phyloP scores from a whole-genome alignment of 2,329 filamentous ascomycete genomes.

The Arthrinium phaeospermum region DNA sequence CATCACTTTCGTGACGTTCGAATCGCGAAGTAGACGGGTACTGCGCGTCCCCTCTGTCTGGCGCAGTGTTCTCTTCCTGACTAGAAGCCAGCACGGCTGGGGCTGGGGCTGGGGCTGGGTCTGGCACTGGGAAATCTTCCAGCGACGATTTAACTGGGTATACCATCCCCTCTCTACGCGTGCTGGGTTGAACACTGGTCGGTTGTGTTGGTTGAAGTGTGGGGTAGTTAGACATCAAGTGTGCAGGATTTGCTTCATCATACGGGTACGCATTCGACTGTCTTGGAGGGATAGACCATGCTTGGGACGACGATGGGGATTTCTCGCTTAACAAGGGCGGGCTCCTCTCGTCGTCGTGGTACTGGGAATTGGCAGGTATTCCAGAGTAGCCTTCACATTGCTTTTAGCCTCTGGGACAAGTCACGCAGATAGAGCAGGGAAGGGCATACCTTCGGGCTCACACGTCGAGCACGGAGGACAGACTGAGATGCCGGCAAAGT shows the following conservation, averaged over 20 bases:
- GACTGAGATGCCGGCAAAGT: slow-evolving; percentile 40
- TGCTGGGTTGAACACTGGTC: slow-evolving; percentile 37
- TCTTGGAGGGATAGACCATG: slow-evolving; percentile 35
- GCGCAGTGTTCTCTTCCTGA: not conserved
- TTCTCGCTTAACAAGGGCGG: slow-evolving; percentile 35
- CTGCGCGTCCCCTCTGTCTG: not conserved
- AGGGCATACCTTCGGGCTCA: slow-evolving; percentile 42
- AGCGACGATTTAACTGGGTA: slow-evolving; percentile 40
- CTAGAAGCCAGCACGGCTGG: slow-evolving; percentile 11
- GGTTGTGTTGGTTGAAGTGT: slow-evolving; percentile 42
- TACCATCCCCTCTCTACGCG: slow-evolving; percentile 47
- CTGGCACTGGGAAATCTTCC: slow-evolving; percentile 31
- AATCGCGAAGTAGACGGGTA: not conserved
- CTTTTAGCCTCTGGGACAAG: slow-evolving; percentile 27
- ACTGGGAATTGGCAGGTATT: slow-evolving; percentile 34
- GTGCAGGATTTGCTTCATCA: slow-evolving; percentile 35
- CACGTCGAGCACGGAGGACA: slow-evolving; percentile 43
- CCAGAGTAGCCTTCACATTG: slow-evolving; percentile 34
- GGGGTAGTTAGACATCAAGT: slow-evolving; percentile 43
- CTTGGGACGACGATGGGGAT: slow-evolving; percentile 29
- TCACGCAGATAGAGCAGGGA: not conserved
- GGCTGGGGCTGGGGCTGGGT: slow-evolving; percentile 27
- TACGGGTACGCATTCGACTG: slow-evolving; percentile 37
- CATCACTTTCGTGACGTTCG: slow-evolving; percentile 10
- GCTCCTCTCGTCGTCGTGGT: slow-evolving; percentile 30